Percentiles rank a stretch among this genome's conserved stretches.
These are phyloP conservation scores for Pseudogymnoascus sp. DNA, from an alignment of 2,329 filamentous ascomycete species.

Conservation along the genomic window DNA sequence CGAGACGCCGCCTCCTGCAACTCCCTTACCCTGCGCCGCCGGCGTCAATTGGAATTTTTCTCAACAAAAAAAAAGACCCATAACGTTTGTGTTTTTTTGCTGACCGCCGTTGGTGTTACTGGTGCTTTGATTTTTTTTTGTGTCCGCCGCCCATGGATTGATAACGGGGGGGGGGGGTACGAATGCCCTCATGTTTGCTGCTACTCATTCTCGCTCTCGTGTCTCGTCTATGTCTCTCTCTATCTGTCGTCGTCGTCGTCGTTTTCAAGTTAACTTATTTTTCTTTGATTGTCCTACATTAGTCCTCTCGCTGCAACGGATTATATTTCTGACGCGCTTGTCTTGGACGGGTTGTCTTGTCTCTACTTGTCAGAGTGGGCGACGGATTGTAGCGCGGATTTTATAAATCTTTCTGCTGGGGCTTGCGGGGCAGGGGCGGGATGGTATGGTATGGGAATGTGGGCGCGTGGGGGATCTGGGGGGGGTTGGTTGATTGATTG, in stretches of 20 bases:
- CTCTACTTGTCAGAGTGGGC: not conserved
- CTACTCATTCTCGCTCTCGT: not conserved
- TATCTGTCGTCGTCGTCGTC: not conserved
- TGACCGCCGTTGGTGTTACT: not conserved
- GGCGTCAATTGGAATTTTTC: not conserved
- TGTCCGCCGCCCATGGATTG: not conserved
- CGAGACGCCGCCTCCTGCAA: not conserved
- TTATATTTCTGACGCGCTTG: not conserved
- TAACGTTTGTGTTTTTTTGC: not conserved
- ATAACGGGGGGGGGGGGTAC: not conserved
- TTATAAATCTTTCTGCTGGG: not conserved
- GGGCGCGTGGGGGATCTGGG: not conserved
- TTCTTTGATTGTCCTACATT: not conserved
- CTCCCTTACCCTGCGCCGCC: not conserved
- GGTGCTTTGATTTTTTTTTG: not conserved
- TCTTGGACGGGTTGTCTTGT: not conserved
- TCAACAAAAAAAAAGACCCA: not conserved
- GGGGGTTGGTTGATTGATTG: not conserved
- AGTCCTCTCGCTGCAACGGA: not conserved
- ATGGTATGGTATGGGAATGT: not conserved
- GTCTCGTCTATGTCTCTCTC: not conserved
- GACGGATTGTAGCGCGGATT: not conserved
- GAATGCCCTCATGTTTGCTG: not conserved
- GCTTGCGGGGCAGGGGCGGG: not conserved
- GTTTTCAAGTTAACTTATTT: not conserved